Evolutionary conservation across 2,329 filamentous ascomycete species (phyloP).

Genomic region (Fusarium coffeatum): DNA sequence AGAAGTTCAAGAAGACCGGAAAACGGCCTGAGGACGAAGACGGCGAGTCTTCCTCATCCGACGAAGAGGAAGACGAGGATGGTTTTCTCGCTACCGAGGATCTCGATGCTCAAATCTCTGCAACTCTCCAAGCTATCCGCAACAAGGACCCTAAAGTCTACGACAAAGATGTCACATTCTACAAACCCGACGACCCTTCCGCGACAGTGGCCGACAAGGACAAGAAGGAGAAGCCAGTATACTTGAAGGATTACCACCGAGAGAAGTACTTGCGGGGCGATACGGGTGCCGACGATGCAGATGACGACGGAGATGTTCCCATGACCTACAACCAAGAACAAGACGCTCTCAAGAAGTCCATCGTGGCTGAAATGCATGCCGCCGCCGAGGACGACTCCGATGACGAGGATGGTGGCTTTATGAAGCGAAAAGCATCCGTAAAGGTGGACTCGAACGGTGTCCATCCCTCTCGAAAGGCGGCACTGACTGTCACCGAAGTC

Average conservation of each 20-base stretch:
- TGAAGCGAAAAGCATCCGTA: constrained; percentile 75
- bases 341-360: constrained; percentile 79
- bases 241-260: constrained; percentile 89
- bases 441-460: constrained; percentile 58
- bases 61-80: constrained; percentile 90
- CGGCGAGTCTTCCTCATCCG: constrained; percentile 73
- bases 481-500: constrained; percentile 63
- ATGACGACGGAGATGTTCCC: constrained; percentile 67
- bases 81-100: constrained; percentile 87
- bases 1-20: constrained; percentile 75
- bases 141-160: constrained; percentile 93
- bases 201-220: constrained; percentile 51
- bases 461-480: constrained; percentile 65
- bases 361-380: constrained; percentile 84
- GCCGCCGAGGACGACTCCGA: constrained; percentile 65
- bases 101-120: constrained; percentile 87
- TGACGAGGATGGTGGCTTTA: constrained; percentile 71
- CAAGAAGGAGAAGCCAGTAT: constrained; percentile 86
- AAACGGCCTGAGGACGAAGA: constrained; percentile 59
- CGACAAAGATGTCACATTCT: constrained; percentile 83
- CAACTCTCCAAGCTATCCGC: constrained; percentile 86
- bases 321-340: constrained; percentile 91
- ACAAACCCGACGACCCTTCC: constrained; percentile 67
- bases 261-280: constrained; percentile 85
- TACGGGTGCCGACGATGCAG: constrained; percentile 67